phyloP scores from a whole-genome alignment of 2,329 filamentous ascomycete genomes.

The Exophiala xenobiotica region DNA sequence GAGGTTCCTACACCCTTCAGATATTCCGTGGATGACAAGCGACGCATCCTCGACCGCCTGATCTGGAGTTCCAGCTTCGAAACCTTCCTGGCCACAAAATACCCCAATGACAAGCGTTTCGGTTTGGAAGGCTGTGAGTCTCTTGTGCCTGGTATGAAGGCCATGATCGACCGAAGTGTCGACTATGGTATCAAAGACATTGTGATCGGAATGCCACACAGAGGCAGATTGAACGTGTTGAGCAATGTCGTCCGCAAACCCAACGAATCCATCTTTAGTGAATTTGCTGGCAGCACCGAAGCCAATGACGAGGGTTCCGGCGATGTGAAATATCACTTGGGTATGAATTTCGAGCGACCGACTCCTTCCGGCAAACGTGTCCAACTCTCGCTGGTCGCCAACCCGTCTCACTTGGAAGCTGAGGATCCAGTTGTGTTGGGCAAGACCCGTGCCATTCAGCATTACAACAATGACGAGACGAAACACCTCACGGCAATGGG shows the following conservation, averaged over 20 bases:
- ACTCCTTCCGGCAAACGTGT: constrained; percentile 98
- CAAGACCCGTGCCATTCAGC: constrained; percentile 95
- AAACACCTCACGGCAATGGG: constrained; percentile 89
- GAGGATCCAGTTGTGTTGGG: constrained; percentile 97
- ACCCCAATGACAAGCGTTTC: constrained; percentile 99
- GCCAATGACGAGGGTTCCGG: constrained; percentile 94
- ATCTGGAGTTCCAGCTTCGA: constrained; percentile 99
- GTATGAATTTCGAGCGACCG: constrained; percentile 99
- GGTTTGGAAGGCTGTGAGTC: constrained; percentile 97
- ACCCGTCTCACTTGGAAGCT: constrained; percentile 96
- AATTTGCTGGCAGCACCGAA: constrained; percentile 85
- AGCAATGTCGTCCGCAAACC: constrained; percentile 98
- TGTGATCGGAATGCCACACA: constrained; percentile 98
- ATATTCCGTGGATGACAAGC: constrained; percentile 97
- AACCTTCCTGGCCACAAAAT: constrained; percentile 91
- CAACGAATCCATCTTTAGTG: constrained; percentile 99
- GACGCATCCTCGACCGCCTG: constrained; percentile 90
- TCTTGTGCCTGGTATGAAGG: constrained; percentile 98
- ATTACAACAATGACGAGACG: constrained; percentile 97
- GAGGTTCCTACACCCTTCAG: constrained; percentile 95
- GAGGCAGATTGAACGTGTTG: constrained; percentile 94
- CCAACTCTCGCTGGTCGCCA: constrained; percentile 97
- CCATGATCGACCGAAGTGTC: constrained; percentile 94
- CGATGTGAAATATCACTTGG: constrained; percentile 98
- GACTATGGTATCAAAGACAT: constrained; percentile 99